A percentile compares a stretch with the other conserved stretches of the same genome.
These are phyloP conservation scores for Schizophyllum commune DNA, from an alignment of 1,284 basidiomycete genomes.

Conservation along the genomic window DNA sequence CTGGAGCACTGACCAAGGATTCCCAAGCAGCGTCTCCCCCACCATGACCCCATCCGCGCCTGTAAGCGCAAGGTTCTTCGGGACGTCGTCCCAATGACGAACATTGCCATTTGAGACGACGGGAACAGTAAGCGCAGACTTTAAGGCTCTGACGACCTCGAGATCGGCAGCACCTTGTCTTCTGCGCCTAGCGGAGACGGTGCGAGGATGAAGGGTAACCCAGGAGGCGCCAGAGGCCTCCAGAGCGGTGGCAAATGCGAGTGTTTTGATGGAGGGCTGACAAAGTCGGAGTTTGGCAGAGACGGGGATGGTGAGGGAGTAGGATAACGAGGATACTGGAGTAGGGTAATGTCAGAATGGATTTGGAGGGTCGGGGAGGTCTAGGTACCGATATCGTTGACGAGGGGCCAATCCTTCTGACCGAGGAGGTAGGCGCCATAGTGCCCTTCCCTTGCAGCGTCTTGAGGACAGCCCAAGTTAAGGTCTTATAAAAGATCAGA, in stretches of 20 bases:
- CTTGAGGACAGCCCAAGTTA: constrained; percentile 64
- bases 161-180: constrained; percentile 65
- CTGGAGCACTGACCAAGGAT: no score
- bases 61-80: constrained; percentile 44
- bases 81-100: constrained; percentile 46
- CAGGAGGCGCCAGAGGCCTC: constrained; percentile 56
- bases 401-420: constrained; percentile 62
- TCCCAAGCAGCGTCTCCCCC: constrained; percentile 61
- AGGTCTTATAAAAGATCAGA: constrained; percentile 32
- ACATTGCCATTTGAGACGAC: constrained; percentile 78
- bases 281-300: constrained; percentile 59
- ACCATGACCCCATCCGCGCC: constrained; percentile 74
- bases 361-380: neutral
- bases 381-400: constrained; percentile 53
- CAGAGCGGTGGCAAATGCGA: constrained; percentile 46
- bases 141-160: constrained; percentile 45
- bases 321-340: constrained; percentile 51
- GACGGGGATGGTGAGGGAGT: constrained; percentile 51
- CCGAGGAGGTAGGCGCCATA: constrained; percentile 68
- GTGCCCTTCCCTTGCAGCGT: constrained; percentile 55
- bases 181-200: constrained; percentile 57
- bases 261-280: constrained; percentile 47
- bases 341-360: neutral
- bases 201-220: constrained; percentile 65
- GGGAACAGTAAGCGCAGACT: constrained; percentile 41